These are phyloP conservation scores for Aureobasidium vineae DNA, from an alignment of 2,329 filamentous ascomycete species.

Conservation along the genomic window DNA sequence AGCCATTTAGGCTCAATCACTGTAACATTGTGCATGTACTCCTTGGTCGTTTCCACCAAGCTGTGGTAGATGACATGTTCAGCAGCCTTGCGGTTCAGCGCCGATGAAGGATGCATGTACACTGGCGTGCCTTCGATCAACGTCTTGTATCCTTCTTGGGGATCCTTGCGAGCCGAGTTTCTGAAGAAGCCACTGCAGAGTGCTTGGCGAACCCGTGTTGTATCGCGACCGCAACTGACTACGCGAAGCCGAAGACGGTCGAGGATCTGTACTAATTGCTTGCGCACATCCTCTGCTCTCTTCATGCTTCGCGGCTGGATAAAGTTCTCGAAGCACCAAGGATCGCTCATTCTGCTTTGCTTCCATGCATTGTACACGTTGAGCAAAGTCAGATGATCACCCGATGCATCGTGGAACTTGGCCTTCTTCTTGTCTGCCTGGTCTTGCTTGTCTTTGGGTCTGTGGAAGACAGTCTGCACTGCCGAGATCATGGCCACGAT, in stretches of 20 bases:
- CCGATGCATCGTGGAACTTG: conserved; percentile 93
- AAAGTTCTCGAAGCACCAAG: conserved; percentile 98
- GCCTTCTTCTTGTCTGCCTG: conserved; percentile 97
- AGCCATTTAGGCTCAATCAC: conserved; percentile 92
- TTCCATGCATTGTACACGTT: conserved; percentile 99
- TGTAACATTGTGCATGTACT: conserved; percentile 97
- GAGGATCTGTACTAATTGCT: conserved; percentile 93
- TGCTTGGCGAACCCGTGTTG: conserved; percentile 80
- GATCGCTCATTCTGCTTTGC: conserved; percentile 71
- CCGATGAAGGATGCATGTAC: conserved; percentile 87
- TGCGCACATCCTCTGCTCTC: conserved; percentile 85
- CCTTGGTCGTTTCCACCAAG: conserved; percentile 88
- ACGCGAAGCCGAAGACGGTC: conserved; percentile 81
- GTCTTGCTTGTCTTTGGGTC: conserved; percentile 94
- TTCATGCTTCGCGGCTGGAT: conserved; percentile 89
- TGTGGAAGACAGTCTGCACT: conserved; percentile 83
- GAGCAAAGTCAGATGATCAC: conserved; percentile 89
- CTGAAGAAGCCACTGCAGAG: conserved; percentile 95
- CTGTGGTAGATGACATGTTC: conserved; percentile 96
- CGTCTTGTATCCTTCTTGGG: conserved; percentile 96
- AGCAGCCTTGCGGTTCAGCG: conserved; percentile 90
- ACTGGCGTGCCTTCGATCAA: conserved; percentile 93
- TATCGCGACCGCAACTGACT: conserved; percentile 81
- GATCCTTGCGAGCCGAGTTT: conserved; percentile 91
- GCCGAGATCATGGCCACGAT: conserved; percentile 91